Evolutionary conservation across 169 alveolate species (phyloP).

Genomic region (Plasmodium billcollinsi): DNA sequence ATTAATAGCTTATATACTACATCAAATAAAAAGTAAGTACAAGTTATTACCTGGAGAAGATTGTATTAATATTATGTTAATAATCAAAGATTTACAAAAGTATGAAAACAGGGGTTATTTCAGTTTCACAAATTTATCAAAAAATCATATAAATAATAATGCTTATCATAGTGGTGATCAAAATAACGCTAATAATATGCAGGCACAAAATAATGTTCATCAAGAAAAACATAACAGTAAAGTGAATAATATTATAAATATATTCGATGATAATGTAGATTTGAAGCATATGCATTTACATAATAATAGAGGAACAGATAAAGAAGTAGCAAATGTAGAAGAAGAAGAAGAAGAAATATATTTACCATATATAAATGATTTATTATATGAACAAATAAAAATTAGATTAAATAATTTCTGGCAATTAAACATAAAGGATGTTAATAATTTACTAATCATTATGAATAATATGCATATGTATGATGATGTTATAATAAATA

Average conservation of each 20-base stretch:
- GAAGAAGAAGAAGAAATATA: slow-evolving; percentile 52
- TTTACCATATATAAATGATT: slow-evolving; percentile 47
- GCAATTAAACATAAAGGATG: slow-evolving; percentile 69
- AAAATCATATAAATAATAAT: background rate
- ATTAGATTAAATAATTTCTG: slow-evolving; percentile 54
- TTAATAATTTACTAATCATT: slow-evolving; percentile 65
- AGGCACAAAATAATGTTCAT: too few relatives aligned
- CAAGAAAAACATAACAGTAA: background rate
- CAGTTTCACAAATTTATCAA: background rate
- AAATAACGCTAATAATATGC: background rate
- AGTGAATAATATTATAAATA: slow-evolving; percentile 9
- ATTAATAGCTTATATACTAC: slow-evolving; percentile 39
- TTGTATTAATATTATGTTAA: slow-evolving; percentile 63
- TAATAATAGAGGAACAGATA: background rate
- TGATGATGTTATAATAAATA: slow-evolving; percentile 64
- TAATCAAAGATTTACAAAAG: slow-evolving; percentile 27
- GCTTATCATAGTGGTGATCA: background rate
- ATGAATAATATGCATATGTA: slow-evolving; percentile 41
- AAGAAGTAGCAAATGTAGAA: background rate
- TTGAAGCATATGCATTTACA: background rate
- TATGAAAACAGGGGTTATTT: slow-evolving; percentile 43
- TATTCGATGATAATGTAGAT: slow-evolving; percentile 35
- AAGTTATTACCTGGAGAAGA: slow-evolving; percentile 63
- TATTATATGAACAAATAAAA: slow-evolving; percentile 74
- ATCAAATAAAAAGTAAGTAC: slow-evolving; percentile 39